Conservation (phyloP, 2,329 filamentous ascomycete species). For the Beauveria sp. region DNA sequence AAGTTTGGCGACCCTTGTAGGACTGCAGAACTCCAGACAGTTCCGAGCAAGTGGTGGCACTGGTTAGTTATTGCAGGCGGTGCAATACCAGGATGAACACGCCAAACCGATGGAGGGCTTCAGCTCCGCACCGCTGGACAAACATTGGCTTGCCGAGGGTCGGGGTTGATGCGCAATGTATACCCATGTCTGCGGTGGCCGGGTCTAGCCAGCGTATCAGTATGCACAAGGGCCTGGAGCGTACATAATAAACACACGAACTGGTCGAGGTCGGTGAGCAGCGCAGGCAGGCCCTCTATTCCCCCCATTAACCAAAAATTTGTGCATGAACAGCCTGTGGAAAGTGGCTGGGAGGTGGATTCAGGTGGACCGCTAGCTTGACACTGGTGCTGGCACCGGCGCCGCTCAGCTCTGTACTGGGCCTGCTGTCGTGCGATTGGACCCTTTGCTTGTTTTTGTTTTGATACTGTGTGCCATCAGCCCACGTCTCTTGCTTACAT, state of each 20-base stretch:
- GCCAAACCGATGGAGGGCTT: neutral
- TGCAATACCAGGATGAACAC: neutral
- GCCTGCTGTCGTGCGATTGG: neutral
- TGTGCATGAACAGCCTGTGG: constrained; percentile 10
- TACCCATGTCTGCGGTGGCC: constrained; percentile 6
- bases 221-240: neutral
- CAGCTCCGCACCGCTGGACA: neutral
- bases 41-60: neutral
- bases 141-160: neutral
- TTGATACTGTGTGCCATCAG: constrained; percentile 2
- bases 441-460: constrained; percentile 9
- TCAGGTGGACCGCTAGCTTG: constrained; percentile 8
- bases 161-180: constrained; percentile 1
- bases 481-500: neutral
- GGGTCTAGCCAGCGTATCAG: neutral
- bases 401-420: neutral
- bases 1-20: neutral
- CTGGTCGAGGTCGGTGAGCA: constrained; percentile 10
- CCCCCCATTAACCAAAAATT: constrained; percentile 1
- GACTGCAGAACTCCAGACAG: constrained; percentile 1
- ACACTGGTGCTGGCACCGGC: neutral
- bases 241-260: neutral
- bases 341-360: constrained; percentile 11
- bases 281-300: neutral
- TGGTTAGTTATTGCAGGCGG: neutral